phyloP scores from a whole-genome alignment of 306 rosid species.

The Fagus crenata region DNA sequence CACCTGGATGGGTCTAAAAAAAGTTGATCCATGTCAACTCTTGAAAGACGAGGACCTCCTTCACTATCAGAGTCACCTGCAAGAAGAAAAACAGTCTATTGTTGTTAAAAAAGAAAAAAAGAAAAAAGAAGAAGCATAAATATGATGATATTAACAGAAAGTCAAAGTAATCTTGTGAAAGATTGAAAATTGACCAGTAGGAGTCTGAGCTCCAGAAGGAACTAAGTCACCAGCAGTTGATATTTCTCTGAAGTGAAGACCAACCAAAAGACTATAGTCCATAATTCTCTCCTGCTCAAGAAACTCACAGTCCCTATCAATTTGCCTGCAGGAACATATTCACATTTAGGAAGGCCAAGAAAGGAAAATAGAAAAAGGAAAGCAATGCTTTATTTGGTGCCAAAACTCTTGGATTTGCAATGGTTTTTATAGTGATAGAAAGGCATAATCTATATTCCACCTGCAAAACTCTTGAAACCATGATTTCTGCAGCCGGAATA shows the following conservation, averaged over 20 bases:
- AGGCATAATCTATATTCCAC: constrained; percentile 33
- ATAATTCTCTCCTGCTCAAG: constrained; percentile 87
- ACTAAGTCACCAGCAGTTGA: constrained; percentile 63
- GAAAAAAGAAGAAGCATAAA: background rate
- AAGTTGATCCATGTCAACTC: constrained; percentile 61
- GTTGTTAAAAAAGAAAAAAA: background rate
- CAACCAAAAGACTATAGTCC: constrained; percentile 90
- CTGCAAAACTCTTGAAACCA: constrained; percentile 84
- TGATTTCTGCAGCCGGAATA: constrained; percentile 66
- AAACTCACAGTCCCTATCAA: constrained; percentile 87
- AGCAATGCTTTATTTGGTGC: constrained; percentile 15
- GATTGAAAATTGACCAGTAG: constrained; percentile 43
- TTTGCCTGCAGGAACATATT: constrained; percentile 51
- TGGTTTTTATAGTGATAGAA: constrained; percentile 5
- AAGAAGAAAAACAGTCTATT: constrained; percentile 12
- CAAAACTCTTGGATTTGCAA: constrained; percentile 6
- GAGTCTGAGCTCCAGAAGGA: constrained; percentile 51
- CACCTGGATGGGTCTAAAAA: constrained; percentile 73
- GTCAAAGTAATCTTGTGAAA: background rate
- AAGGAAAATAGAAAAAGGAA: background rate
- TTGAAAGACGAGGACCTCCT: constrained; percentile 45
- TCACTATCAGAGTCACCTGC: constrained; percentile 51
- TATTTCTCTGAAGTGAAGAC: constrained; percentile 77
- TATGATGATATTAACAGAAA: background rate
- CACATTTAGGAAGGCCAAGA: background rate